Base-by-base conservation (phyloP, 495 filamentous ascomycete species). In the Trichocladium antarcticum region DNA sequence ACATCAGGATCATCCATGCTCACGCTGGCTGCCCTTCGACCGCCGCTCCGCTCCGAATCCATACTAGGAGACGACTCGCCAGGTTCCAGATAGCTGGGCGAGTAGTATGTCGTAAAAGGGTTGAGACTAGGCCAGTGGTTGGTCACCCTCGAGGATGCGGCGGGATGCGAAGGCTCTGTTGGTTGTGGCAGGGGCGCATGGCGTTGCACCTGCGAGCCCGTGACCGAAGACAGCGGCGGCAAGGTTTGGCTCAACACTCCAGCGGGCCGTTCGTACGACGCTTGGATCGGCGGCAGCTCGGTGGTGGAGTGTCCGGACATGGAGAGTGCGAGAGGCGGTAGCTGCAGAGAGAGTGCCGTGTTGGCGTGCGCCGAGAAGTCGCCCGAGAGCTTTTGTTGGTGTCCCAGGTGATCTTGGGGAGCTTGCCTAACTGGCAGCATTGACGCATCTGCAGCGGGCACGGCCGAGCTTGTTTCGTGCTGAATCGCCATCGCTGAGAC, bases 1-100 rank as follows among this genome's bases (percentile, higher is more conserved):
- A 84, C 80, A 51, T 93, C 84, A 12, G 86, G 79, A 60, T 96
- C 88, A 57, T 95, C 88, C 55, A 90, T 78, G 39, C 80, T 87
- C 17, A 81, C 73, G 53, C 78, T 81, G 22, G 63, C 68, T 7
- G 71, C 68, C 43, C 67, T 59, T 12, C 60, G 57, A 47, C 68
- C 62, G 19, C 65, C 58, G 40, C 65, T 66, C 17, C 24, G 38
- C 15, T 68, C 65, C 22, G 60, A 39, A 31, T 65, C 64, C 57
- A 66, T 62, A 27, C 53, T 50, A 48, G 57, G 51, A 1, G 64
- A 61, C 19, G 65, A 57, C 21, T 68, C 63, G 12, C 58, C 56
- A 20, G 61, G 38, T 37, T 72, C 57, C 0, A 51, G 62, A 57
- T 71, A 63, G 42, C 65, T 67, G 1, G 70, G 68, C 6, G 55